Evolutionary conservation across 495 filamentous ascomycete genomes (phyloP).

Genomic region (Neohortaea acidophila): DNA sequence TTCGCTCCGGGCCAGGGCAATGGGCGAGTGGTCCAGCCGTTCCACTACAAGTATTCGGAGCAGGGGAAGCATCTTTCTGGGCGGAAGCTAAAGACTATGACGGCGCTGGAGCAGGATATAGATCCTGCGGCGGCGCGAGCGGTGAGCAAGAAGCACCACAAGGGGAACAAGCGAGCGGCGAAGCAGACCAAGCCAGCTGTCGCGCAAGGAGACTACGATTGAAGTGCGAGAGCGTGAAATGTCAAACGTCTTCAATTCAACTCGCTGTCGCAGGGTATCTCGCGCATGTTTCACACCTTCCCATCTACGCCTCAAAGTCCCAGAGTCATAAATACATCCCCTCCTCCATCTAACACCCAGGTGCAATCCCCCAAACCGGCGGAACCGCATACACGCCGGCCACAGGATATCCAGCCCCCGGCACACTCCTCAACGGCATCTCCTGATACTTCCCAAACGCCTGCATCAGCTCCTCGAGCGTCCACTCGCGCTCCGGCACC

Average conservation of each 20-base stretch:
- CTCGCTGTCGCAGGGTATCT: no score
- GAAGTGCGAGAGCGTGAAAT: no score
- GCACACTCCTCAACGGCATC: slow-evolving; percentile 2
- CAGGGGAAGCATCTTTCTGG: slow-evolving; percentile 70
- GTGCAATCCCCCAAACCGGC: no score
- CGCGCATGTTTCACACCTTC: no score
- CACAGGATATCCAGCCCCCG: no score
- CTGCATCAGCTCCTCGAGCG: background rate
- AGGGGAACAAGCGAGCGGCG: slow-evolving; percentile 41
- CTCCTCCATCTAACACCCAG: no score
- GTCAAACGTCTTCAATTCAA: no score
- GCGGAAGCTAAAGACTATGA: slow-evolving; percentile 68
- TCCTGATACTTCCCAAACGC: slow-evolving; percentile 5
- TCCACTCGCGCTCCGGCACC: slow-evolving; percentile 11
- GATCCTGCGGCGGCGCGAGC: slow-evolving; percentile 66
- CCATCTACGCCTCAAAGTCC: no score
- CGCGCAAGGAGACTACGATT: background rate
- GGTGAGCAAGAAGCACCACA: slow-evolving; percentile 87
- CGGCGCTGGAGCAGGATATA: slow-evolving; percentile 69
- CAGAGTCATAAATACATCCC: no score
- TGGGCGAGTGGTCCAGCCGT: slow-evolving; percentile 48
- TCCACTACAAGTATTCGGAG: slow-evolving; percentile 72
- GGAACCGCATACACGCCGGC: no score
- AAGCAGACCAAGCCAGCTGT: slow-evolving; percentile 32
- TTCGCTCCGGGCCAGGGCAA: slow-evolving; percentile 50